phyloP scores from a whole-genome alignment of 257 asterid species.

The Rehmannia glutinosa region DNA sequence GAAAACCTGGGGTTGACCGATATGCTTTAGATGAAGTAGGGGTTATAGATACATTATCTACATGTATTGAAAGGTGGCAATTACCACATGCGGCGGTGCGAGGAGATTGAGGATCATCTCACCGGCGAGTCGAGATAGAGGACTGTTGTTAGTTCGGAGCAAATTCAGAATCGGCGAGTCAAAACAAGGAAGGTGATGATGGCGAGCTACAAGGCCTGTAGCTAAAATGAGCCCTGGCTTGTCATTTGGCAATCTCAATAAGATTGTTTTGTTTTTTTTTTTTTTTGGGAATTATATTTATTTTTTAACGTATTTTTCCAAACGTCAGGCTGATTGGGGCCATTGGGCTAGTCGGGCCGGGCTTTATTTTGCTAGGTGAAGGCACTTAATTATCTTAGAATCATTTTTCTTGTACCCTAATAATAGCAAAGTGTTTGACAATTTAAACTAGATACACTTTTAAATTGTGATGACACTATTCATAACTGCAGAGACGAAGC shows the following conservation, averaged over 20 bases:
- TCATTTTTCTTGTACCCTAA: too few species aligned
- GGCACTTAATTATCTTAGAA: too few species aligned
- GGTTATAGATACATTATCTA: slow-evolving; percentile 1
- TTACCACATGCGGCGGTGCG: background rate
- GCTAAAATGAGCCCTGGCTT: slow-evolving; percentile 20
- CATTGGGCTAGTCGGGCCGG: too few species aligned
- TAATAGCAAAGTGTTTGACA: too few species aligned
- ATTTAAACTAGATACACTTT: too few species aligned
- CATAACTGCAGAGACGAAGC: too few species aligned
- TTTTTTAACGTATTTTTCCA: too few species aligned
- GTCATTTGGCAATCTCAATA: background rate
- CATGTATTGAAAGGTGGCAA: background rate
- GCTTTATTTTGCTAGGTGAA: too few species aligned
- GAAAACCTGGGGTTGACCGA: background rate
- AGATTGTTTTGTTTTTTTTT: too few species aligned
- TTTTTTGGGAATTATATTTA: too few species aligned
- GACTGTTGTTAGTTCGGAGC: background rate
- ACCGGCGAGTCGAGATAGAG: background rate
- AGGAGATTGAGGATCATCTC: slow-evolving; percentile 6
- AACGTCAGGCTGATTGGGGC: too few species aligned
- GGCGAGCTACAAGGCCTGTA: background rate
- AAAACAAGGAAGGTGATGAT: background rate
- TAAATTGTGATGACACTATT: too few species aligned
- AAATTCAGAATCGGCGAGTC: background rate
- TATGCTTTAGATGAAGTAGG: background rate